These are phyloP conservation scores for Malus domestica DNA, from an alignment of 306 rosid species.

Conservation along the genomic window ASM211411v1 NC_041799.1:37256501-37257000, in stretches of 20 bases:
- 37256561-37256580: constrained; percentile 97
- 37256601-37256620: constrained; percentile 92
- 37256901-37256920: neutral
- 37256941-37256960: neutral
- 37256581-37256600: constrained; percentile 99
- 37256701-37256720: neutral
- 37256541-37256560: constrained; percentile 89
- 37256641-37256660: constrained; percentile 83
- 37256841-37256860: neutral
- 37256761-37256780: neutral
- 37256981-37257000: neutral
- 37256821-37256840: neutral
- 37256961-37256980: neutral
- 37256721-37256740: neutral
- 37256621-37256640: constrained; percentile 96
- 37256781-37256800: neutral
- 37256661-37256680: constrained; percentile 24
- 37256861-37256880: neutral
- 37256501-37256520: constrained; percentile 54
- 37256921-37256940: too few relatives aligned
- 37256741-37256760: neutral
- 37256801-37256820: neutral
- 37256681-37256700: constrained; percentile 2
- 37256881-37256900: neutral
- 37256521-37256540: constrained; percentile 95